phyloP scores from a whole-genome alignment of 2,329 filamentous ascomycete genomes.

The Aureobasidium sp. region DNA sequence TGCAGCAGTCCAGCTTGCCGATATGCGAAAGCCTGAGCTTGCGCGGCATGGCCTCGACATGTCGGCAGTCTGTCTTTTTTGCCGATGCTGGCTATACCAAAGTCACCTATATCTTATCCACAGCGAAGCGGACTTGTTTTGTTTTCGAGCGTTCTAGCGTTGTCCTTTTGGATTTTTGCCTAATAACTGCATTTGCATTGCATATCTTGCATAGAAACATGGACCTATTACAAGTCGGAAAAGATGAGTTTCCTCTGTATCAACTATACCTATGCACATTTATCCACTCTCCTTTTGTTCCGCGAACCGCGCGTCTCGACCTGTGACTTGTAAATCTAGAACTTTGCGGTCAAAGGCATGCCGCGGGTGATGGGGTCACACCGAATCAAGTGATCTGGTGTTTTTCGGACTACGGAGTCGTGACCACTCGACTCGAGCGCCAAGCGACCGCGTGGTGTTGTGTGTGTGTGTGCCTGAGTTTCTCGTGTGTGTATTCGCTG shows the following conservation, averaged over 20 bases:
- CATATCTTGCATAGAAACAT: neutral
- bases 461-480: neutral
- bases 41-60: neutral
- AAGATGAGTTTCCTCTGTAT: neutral
- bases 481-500: neutral
- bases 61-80: too few species aligned
- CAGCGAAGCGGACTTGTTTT: too few species aligned
- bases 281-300: neutral
- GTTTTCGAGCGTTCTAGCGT: neutral
- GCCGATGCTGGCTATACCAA: neutral
- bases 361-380: neutral
- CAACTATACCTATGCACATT: neutral
- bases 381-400: neutral
- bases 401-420: neutral
- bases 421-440: neutral
- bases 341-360: neutral
- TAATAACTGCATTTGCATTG: neutral
- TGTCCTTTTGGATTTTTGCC: neutral
- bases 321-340: neutral
- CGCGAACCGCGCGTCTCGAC: neutral
- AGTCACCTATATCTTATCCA: neutral
- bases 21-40: neutral
- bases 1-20: constrained; percentile 6
- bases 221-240: neutral
- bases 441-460: neutral